These are phyloP conservation scores for Lepidopterella palustris DNA, from an alignment of 495 filamentous ascomycete genomes.

Conservation along the genomic window DNA sequence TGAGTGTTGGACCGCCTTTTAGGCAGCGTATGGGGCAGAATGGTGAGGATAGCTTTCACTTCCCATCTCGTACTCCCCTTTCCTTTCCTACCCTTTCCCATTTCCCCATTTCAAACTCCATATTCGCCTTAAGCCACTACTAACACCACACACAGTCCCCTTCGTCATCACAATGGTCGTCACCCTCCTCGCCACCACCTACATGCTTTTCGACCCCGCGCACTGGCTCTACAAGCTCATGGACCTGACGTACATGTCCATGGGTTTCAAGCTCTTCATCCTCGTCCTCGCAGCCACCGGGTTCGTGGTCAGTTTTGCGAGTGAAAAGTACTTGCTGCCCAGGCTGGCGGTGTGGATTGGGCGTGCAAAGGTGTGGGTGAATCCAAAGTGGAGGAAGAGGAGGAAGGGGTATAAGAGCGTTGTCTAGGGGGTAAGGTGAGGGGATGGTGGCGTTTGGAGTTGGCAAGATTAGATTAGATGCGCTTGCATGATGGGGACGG, in stretches of 20 bases:
- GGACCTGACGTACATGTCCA: conserved; percentile 73
- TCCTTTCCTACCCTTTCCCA: no score
- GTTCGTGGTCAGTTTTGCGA: conserved; percentile 59
- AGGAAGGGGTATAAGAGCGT: conserved; percentile 87
- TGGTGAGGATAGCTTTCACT: no score
- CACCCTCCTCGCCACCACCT: conserved; percentile 57
- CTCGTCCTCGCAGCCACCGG: conserved; percentile 59
- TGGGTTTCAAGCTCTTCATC: conserved; percentile 64
- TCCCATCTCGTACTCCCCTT: no score
- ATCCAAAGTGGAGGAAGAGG: conserved; percentile 57
- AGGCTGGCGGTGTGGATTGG: conserved; percentile 63
- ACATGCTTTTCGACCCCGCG: conserved; percentile 71
- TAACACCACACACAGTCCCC: conserved; percentile 48
- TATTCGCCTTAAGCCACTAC: background rate
- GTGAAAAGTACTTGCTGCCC: conserved; percentile 66
- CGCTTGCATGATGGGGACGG: background rate
- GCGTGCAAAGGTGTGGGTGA: conserved; percentile 46
- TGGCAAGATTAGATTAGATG: background rate
- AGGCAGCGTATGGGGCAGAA: conserved; percentile 74
- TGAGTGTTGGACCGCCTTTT: conserved; percentile 86
- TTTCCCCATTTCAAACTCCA: background rate
- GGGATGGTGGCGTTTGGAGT: background rate
- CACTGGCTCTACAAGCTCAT: conserved; percentile 64
- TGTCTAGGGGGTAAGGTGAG: conserved; percentile 41
- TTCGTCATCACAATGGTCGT: conserved; percentile 72